Conservation (phyloP, 2,329 filamentous ascomycete species). For the Fusarium oligoseptatum region DNA sequence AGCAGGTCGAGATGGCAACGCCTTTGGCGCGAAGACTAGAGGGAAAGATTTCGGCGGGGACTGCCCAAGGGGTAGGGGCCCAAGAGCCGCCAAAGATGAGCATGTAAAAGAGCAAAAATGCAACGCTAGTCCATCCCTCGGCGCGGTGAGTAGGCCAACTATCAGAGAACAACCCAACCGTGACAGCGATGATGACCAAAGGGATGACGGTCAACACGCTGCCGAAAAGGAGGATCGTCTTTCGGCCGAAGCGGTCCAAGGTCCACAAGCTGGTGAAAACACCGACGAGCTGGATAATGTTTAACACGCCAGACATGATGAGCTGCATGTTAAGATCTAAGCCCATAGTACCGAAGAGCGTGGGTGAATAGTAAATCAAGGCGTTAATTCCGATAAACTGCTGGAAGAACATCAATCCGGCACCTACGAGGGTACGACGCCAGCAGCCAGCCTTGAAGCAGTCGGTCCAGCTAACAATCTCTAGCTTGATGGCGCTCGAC, state of each 20-base stretch:
- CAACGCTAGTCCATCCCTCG: conserved; percentile 46
- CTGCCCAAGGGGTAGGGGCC: conserved; percentile 59
- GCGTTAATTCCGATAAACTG: conserved; percentile 25
- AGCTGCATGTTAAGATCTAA: conserved; percentile 52
- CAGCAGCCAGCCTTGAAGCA: conserved; percentile 11
- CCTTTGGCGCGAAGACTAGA: background rate
- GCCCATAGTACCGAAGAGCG: conserved; percentile 69
- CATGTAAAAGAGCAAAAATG: conserved; percentile 65
- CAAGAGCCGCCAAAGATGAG: conserved; percentile 70
- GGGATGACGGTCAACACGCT: background rate
- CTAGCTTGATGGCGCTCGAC: background rate
- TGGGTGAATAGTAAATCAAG: conserved; percentile 65
- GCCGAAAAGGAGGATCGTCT: conserved; percentile 39
- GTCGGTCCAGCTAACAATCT: conserved; percentile 8
- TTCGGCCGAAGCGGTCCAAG: conserved; percentile 46
- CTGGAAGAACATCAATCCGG: conserved; percentile 22
- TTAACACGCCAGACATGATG: conserved; percentile 49
- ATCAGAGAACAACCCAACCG: background rate
- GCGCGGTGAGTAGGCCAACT: conserved; percentile 43
- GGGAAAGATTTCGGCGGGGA: background rate
- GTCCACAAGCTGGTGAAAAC: conserved; percentile 61
- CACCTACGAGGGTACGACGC: conserved; percentile 16
- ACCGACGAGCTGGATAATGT: conserved; percentile 48
- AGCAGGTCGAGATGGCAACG: conserved; percentile 2
- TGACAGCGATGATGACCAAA: background rate